Evolutionary conservation across 1,284 basidiomycete species (phyloP).

Genomic region (Moesziomyces sp.): DNA sequence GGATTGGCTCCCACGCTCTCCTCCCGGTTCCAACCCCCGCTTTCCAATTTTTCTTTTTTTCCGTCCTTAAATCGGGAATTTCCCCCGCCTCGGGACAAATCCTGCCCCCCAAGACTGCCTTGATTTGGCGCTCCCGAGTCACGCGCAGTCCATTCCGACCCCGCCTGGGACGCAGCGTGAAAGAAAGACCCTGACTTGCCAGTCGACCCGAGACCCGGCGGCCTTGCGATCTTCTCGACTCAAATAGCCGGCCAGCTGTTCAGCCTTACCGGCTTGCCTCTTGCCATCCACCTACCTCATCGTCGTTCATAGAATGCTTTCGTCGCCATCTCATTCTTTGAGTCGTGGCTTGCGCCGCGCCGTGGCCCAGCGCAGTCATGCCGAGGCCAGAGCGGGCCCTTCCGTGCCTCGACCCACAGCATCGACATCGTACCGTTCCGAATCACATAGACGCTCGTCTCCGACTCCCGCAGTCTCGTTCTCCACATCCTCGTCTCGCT

Average conservation of each 20-base stretch:
- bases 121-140: neutral
- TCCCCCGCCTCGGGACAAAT: too few species aligned
- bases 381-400: constrained; percentile 11
- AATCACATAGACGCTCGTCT: constrained; percentile 6
- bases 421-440: neutral
- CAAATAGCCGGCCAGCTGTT: neutral
- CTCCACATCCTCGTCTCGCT: constrained; percentile 10
- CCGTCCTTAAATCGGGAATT: too few species aligned
- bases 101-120: too few species aligned
- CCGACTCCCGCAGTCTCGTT: constrained; percentile 9
- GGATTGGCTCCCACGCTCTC: neutral
- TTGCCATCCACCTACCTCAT: neutral
- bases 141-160: neutral
- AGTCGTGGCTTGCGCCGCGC: constrained; percentile 15
- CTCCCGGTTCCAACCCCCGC: neutral
- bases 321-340: neutral
- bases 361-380: constrained; percentile 8
- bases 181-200: neutral
- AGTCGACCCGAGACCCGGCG: neutral
- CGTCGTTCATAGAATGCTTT: neutral
- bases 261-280: neutral
- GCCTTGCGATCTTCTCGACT: neutral
- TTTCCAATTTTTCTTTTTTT: too few species aligned
- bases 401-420: constrained; percentile 4
- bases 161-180: neutral